Base-by-base conservation (phyloP, 1,284 basidiomycete genomes). In the Leccinum cinnamomeum region DNA sequence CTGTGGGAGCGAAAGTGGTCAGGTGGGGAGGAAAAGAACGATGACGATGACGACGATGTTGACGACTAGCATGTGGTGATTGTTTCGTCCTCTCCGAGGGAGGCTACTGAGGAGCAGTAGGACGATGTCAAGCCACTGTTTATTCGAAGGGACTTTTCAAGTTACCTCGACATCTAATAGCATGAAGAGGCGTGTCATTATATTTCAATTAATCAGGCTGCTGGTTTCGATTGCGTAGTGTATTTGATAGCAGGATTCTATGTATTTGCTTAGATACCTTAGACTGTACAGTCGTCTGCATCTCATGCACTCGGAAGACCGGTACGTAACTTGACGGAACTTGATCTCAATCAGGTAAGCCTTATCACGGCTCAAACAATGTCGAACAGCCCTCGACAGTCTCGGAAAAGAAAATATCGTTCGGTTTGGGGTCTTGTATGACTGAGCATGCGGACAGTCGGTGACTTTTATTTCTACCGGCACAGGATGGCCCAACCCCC, bases 1-100 rank as follows among this genome's bases (percentile, higher is more conserved):
- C 75, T 87, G 44, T 92, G 91, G 90, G 89, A 92, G 70, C 80
- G 86, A 51, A 85, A 87, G 68, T 93, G 91, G 90, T 85, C 84
- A 54, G 90, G 91, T 11, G 90, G 90, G 2, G 81, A 82, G 46
- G 82, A 79, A 5, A 80, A 79, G 51, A 74, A 80, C 48, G 82
- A 79, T 28, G 80, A 81, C 44, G 83, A 80, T 3, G 82, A 80
- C 3, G 84, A 81, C 0, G 80, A 77, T 2, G 79, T 72, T 0
- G 67, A 69, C 1, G 67, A 72, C 5, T 75, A 72, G 58, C 35
- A 57, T 53, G 23, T 57, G 30, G 14, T 8, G 35, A 41, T 46
- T 37, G 35, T 51, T 18, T n/a, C 39, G 44, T 33, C 55, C 2
- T 55, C 16, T 14, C 3, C 28, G 37, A 51, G 10, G 35, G 33